A percentile compares a stretch with the other conserved stretches of the same genome.
These are phyloP conservation scores for Backusella tarrabulga DNA, from an alignment of 192 early-diverging fungal species.

Conservation along the genomic window DNA sequence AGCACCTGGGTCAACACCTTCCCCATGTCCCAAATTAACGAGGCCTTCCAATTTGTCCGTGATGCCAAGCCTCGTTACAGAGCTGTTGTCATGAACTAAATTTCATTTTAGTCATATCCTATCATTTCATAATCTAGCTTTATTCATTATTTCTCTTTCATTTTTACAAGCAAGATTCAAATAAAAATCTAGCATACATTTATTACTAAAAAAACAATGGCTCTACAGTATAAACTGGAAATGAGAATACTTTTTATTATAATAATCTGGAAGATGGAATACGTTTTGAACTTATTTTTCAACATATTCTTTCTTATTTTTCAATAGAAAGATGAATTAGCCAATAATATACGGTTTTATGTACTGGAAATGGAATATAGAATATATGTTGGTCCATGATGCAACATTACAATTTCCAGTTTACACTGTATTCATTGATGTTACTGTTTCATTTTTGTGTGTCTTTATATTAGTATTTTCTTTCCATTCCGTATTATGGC, in stretches of 20 bases:
- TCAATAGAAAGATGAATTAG: no score
- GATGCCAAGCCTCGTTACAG: conserved; percentile 67
- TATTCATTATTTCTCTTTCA: background rate
- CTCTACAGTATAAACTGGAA: no score
- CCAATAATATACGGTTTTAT: no score
- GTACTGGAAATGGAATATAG: no score
- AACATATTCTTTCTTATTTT: no score
- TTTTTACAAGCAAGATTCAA: background rate
- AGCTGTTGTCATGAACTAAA: conserved; percentile 66
- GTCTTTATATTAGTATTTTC: background rate
- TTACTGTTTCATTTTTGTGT: no score
- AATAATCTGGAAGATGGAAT: no score
- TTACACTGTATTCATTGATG: no score
- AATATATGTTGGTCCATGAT: no score
- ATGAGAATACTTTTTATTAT: no score
- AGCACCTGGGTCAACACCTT: conserved; percentile 60
- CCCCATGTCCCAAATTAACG: conserved; percentile 63
- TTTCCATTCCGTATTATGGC: background rate
- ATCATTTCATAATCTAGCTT: background rate
- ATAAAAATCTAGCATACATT: background rate
- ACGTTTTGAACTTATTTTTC: no score
- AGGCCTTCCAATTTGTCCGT: conserved; percentile 59
- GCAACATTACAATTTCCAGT: no score
- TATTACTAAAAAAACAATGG: background rate
- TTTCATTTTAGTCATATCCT: background rate